Percentiles rank a stretch among this genome's conserved stretches.
phyloP scores from a whole-genome alignment of 2,329 filamentous ascomycete genomes.

The Rugonectria rugulosa region DNA sequence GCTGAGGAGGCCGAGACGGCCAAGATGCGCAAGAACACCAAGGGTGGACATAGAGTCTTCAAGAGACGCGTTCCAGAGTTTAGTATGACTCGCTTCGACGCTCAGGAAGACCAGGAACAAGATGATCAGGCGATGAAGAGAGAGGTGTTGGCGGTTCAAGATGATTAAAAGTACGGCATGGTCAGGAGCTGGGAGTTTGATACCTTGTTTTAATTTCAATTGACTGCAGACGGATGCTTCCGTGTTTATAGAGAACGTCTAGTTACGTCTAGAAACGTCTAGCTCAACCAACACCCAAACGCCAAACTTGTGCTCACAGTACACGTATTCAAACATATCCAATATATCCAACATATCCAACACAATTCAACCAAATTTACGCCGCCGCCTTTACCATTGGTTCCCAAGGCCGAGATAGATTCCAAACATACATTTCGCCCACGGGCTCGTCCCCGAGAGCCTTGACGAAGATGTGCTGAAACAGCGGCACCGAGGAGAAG shows the following conservation, averaged over 20 bases:
- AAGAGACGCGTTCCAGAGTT: slow-evolving; percentile 58
- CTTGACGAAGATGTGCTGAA: slow-evolving; percentile 49
- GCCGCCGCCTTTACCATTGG: slow-evolving; percentile 51
- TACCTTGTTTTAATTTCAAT: slow-evolving; percentile 40
- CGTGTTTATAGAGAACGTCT: too few species aligned
- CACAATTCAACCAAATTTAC: slow-evolving; percentile 22
- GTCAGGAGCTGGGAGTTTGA: slow-evolving; percentile 41
- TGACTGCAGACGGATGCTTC: slow-evolving; percentile 25
- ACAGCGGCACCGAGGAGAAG: slow-evolving; percentile 40
- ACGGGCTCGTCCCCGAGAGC: slow-evolving; percentile 41
- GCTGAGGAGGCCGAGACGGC: slow-evolving; percentile 54
- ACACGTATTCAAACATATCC: not conserved
- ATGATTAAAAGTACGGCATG: slow-evolving; percentile 32
- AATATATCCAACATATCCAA: not conserved
- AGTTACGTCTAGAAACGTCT: too few species aligned
- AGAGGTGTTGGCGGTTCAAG: slow-evolving; percentile 34
- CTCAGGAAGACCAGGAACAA: slow-evolving; percentile 50
- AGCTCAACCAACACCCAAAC: too few species aligned
- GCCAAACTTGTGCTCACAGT: slow-evolving; percentile 19
- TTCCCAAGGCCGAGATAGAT: slow-evolving; percentile 51
- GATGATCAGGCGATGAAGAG: slow-evolving; percentile 33
- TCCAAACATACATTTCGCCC: slow-evolving; percentile 52
- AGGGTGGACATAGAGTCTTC: slow-evolving; percentile 38
- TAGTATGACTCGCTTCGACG: slow-evolving; percentile 63
- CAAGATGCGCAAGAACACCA: slow-evolving; percentile 46